A percentile compares a stretch with the other conserved stretches of the same genome.
phyloP scores from a whole-genome alignment of 2,329 filamentous ascomycete species.

The Fusarium odoratissimum region DNA sequence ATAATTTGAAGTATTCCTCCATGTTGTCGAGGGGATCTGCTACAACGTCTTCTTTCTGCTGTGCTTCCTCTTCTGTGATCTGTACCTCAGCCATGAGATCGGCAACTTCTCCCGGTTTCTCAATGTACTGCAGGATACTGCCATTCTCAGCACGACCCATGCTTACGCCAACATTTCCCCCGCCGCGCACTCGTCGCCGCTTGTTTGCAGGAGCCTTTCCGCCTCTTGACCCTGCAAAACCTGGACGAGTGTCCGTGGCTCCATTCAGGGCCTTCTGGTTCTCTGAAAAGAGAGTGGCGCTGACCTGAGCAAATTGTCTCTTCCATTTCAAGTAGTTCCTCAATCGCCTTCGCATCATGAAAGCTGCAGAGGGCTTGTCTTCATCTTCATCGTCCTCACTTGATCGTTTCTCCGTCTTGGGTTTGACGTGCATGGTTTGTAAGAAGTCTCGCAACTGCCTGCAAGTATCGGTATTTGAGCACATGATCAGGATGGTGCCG shows the following conservation, averaged over 20 bases:
- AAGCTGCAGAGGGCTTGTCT: slow-evolving; percentile 76
- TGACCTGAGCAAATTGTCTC: slow-evolving; percentile 86
- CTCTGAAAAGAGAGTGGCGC: slow-evolving; percentile 79
- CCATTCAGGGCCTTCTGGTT: slow-evolving; percentile 81
- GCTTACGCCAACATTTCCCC: slow-evolving; percentile 69
- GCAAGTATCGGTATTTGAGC: slow-evolving; percentile 85
- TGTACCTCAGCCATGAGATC: slow-evolving; percentile 85
- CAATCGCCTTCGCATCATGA: slow-evolving; percentile 91
- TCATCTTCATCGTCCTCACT: slow-evolving; percentile 61
- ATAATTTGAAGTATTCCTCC: slow-evolving; percentile 92
- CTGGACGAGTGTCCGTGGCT: slow-evolving; percentile 67
- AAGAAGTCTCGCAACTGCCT: slow-evolving; percentile 91
- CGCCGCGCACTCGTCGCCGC: slow-evolving; percentile 84
- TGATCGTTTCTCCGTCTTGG: slow-evolving; percentile 59
- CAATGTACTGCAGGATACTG: slow-evolving; percentile 81
- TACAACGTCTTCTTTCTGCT: slow-evolving; percentile 80
- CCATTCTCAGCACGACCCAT: slow-evolving; percentile 76
- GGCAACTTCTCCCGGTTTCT: slow-evolving; percentile 84
- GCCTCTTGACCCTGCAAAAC: slow-evolving; percentile 62
- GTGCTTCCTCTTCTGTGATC: slow-evolving; percentile 80
- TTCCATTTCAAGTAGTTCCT: slow-evolving; percentile 93
- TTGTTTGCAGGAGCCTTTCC: slow-evolving; percentile 82
- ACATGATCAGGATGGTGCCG: slow-evolving; percentile 96
- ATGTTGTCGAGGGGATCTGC: slow-evolving; percentile 86
- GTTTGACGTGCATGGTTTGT: slow-evolving; percentile 85